Evolutionary conservation across 2,329 filamentous ascomycete genomes (phyloP).

Genomic region (Neoarthrinium moseri): DNA sequence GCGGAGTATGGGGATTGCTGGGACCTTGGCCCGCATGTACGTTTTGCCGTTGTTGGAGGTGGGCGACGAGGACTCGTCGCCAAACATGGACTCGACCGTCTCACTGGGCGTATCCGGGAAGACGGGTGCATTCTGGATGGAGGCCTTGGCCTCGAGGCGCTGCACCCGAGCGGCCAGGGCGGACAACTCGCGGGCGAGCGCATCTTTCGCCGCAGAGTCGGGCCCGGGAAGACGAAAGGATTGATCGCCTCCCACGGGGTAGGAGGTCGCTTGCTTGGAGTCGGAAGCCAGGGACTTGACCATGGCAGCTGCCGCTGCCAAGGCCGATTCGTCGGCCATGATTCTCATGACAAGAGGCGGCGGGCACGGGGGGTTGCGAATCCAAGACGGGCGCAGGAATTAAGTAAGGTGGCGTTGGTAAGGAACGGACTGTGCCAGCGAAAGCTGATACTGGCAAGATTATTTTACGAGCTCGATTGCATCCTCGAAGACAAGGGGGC

Average conservation of each 20-base stretch:
- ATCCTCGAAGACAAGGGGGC: background rate
- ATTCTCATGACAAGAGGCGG: conserved; percentile 1
- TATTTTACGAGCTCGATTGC: conserved; percentile 6
- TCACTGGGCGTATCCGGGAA: conserved; percentile 84
- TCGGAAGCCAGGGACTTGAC: conserved; percentile 51
- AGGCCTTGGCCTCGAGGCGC: conserved; percentile 77
- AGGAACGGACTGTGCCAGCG: conserved; percentile 10
- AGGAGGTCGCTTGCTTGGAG: conserved; percentile 35
- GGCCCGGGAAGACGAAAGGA: conserved; percentile 74
- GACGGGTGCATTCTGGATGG: conserved; percentile 52
- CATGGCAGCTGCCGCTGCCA: conserved; percentile 53
- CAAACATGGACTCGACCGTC: conserved; percentile 62
- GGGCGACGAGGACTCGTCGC: conserved; percentile 51
- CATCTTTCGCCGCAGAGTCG: conserved; percentile 71
- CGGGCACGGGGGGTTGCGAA: background rate
- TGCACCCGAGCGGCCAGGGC: conserved; percentile 77
- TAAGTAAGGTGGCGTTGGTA: background rate
- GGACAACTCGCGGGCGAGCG: conserved; percentile 79
- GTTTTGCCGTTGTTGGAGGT: conserved; percentile 40
- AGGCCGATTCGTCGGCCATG: conserved; percentile 55
- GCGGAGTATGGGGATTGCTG: conserved; percentile 41
- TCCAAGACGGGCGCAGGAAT: too few species aligned
- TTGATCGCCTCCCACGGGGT: conserved; percentile 39
- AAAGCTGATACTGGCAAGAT: conserved; percentile 6
- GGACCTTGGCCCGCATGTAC: conserved; percentile 42